phyloP scores from a whole-genome alignment of 148 eudicot species.

The Diospyros kaki region DNA sequence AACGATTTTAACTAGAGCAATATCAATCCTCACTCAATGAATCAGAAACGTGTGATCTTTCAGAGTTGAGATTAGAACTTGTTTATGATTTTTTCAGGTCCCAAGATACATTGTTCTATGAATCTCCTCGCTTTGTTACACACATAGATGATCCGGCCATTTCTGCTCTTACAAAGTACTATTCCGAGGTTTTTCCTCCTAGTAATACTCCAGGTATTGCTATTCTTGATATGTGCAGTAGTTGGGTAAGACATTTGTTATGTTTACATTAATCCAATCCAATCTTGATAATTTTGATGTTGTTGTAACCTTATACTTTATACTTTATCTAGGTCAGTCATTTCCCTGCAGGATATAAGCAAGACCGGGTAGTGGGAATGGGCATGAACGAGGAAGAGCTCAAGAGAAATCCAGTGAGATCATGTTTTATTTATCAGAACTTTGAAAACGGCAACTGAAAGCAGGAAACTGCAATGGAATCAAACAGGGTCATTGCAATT shows the following conservation, averaged over 20 bases:
- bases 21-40: no score
- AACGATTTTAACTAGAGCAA: no score
- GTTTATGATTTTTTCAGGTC: constrained; percentile 50
- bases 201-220: constrained; percentile 80
- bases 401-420: constrained; percentile 70
- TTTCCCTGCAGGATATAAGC: constrained; percentile 88
- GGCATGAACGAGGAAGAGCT: constrained; percentile 95
- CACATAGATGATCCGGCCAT: constrained; percentile 99
- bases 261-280: not conserved
- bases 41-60: no score
- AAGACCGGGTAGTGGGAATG: constrained; percentile 79
- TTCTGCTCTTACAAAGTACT: constrained; percentile 83
- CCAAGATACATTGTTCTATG: constrained; percentile 73
- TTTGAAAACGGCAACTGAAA: no score
- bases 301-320: constrained; percentile 13
- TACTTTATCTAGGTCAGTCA: constrained; percentile 86
- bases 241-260: constrained; percentile 66
- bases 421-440: not conserved
- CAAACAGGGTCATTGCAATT: no score
- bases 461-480: no score
- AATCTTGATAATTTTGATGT: not conserved
- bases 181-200: constrained; percentile 83
- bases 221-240: constrained; percentile 91
- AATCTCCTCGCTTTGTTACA: constrained; percentile 92
- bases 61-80: not conserved